Base-by-base conservation (phyloP, 352 stramenopile genomes). In the Pelagophyceae sp. region DNA sequence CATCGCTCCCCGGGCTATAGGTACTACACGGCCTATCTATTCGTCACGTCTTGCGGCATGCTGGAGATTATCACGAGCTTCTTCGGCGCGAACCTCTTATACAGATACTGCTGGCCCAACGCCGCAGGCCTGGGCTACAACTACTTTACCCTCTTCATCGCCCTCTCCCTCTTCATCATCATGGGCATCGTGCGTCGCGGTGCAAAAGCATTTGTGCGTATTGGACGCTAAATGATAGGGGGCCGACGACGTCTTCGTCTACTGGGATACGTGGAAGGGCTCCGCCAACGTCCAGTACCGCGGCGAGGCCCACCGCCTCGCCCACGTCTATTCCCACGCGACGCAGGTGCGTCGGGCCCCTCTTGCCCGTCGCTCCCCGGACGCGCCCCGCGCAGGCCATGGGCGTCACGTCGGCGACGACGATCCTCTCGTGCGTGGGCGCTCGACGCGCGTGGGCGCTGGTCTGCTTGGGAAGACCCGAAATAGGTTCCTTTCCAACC, bases 201-300 rank as follows among this genome's bases (percentile, higher is more conserved):
- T n/a, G n/a, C n/a, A n/a, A n/a, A n/a, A n/a, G n/a, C n/a, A n/a
- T n/a, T n/a, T n/a, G n/a, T n/a, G n/a, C n/a, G n/a, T n/a, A n/a
- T n/a, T n/a, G n/a, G n/a, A n/a, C n/a, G n/a, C n/a, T n/a, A n/a
- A n/a, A n/a, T n/a, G n/a, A n/a, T n/a, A n/a, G n/a, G n/a, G 78
- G 33, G 80, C 76, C 38, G 79, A 85, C 71, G 81, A 85, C 64
- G 25, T 85, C 70, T 85, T 85, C 37, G 76, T 85, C 20, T 79
- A 79, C 65, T 79, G 61, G 63, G 76, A 79, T 29, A 77, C 64
- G 15, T 79, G 76, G 54, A 54, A 64, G 27, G 79, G 60, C 38
- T 74, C 51, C 5, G 71, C 58, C 27, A 50, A 20, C 31, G 31
- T 29, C n/a, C 20, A 76, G 11, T 38, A 38, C 27, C n/a, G 45